These are phyloP conservation scores for Stephania japonica DNA, from an alignment of 164 flowering plant species.

Conservation along the genomic window DNA sequence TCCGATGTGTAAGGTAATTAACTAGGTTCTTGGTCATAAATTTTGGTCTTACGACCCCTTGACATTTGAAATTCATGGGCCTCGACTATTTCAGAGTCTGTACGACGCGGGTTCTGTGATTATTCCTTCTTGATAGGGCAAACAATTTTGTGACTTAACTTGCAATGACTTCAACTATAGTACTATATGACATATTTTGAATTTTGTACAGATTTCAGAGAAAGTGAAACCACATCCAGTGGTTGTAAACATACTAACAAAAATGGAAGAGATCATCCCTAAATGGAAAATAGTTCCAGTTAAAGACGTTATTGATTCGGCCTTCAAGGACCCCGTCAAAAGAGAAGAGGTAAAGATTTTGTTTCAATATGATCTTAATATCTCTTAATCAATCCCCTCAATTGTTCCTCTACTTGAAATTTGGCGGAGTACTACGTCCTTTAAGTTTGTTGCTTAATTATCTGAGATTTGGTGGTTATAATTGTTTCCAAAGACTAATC, in stretches of 20 bases:
- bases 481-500: too few species aligned
- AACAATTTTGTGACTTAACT: too few species aligned
- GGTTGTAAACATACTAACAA: slow-evolving; percentile 68
- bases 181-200: too few species aligned
- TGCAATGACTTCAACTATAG: too few species aligned
- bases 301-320: slow-evolving; percentile 82
- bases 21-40: not conserved
- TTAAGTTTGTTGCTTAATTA: not conserved
- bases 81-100: too few species aligned
- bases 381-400: too few species aligned
- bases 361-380: not conserved
- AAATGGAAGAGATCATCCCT: slow-evolving; percentile 81
- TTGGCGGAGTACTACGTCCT: too few species aligned
- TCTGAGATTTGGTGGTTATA: not conserved
- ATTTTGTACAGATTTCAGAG: slow-evolving; percentile 70
- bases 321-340: slow-evolving; percentile 86
- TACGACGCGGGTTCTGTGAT: too few species aligned
- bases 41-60: too few species aligned
- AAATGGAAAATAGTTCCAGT: slow-evolving; percentile 97
- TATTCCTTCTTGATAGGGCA: too few species aligned
- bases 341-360: slow-evolving; percentile 62
- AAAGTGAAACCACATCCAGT: slow-evolving; percentile 94
- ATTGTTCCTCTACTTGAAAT: too few species aligned
- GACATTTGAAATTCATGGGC: too few species aligned
- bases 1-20: slow-evolving; percentile 91